Conservation (phyloP, 192 early-diverging fungal genomes). For the Coemansia sp. region DNA sequence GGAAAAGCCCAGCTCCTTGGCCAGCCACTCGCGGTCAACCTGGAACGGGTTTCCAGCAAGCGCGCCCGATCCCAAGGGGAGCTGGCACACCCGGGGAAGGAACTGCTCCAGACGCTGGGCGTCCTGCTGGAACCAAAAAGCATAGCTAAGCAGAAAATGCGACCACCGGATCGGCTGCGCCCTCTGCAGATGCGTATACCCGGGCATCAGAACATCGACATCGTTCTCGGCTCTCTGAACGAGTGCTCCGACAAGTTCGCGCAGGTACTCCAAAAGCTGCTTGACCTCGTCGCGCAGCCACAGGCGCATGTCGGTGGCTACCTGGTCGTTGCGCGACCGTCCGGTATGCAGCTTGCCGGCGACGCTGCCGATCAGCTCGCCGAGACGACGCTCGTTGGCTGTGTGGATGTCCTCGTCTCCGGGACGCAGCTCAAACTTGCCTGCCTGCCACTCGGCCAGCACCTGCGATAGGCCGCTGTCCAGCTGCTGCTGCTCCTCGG, state of each 20-base stretch:
- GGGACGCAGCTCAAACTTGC: conserved; percentile 65
- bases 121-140: conserved; percentile 88
- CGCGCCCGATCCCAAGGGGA: conserved; percentile 91
- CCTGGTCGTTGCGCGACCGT: conserved; percentile 94
- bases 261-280: conserved; percentile 63
- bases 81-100: conserved; percentile 71
- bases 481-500: conserved; percentile 68
- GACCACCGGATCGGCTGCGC: conserved; percentile 99
- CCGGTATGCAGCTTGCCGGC: conserved; percentile 98
- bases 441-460: conserved; percentile 74
- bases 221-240: conserved; percentile 82
- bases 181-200: conserved; percentile 98
- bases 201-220: conserved; percentile 95
- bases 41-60: conserved; percentile 96
- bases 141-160: conserved; percentile 86
- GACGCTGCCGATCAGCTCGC: conserved; percentile 86
- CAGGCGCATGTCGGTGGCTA: conserved; percentile 95
- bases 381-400: conserved; percentile 93
- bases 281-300: conserved; percentile 83
- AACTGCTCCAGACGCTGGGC: conserved; percentile 79
- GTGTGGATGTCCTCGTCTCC: conserved; percentile 99
- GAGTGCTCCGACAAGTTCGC: conserved; percentile 70
- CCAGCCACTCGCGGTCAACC: conserved; percentile 88
- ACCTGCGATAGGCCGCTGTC: conserved; percentile 75
- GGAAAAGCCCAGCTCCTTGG: conserved; percentile 83